Evolutionary conservation across 2,329 filamentous ascomycete genomes (phyloP).

Genomic region (Penicillium aurantiogriseum): DNA sequence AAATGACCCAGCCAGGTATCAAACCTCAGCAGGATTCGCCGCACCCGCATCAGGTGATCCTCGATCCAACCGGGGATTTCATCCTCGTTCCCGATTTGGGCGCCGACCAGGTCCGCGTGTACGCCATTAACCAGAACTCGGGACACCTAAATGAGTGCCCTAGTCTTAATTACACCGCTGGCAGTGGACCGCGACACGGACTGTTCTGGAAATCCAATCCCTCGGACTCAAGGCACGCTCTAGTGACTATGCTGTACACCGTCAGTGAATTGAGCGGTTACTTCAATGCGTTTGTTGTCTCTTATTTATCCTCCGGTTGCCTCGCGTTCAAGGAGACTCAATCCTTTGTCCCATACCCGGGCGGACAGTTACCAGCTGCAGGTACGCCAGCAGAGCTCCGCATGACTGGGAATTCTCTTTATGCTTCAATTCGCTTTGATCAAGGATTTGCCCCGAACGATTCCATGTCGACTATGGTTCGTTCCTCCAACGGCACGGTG

Average conservation of each 20-base stretch:
- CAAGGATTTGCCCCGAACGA: not conserved
- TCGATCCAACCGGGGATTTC: not conserved
- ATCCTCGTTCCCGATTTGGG: not conserved
- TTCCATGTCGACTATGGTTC: not conserved
- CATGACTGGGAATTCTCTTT: not conserved
- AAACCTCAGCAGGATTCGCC: not conserved
- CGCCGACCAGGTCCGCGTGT: not conserved
- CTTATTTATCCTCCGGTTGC: not conserved
- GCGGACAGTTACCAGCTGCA: not conserved
- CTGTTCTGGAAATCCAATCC: not conserved
- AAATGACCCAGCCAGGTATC: not conserved
- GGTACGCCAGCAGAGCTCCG: not conserved
- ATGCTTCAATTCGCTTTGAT: not conserved
- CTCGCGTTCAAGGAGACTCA: not conserved
- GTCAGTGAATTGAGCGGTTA: not conserved
- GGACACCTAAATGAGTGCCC: not conserved
- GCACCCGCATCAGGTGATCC: not conserved
- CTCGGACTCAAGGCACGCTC: not conserved
- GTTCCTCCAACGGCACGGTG: not conserved
- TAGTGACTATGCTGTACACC: not conserved
- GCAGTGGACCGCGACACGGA: not conserved
- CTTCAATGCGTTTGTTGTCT: not conserved
- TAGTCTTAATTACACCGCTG: not conserved
- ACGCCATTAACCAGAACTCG: not conserved
- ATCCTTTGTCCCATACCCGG: not conserved